These are phyloP conservation scores for Microcos paniculata DNA, from an alignment of 345 rosid genomes.

Conservation along the genomic window DNA sequence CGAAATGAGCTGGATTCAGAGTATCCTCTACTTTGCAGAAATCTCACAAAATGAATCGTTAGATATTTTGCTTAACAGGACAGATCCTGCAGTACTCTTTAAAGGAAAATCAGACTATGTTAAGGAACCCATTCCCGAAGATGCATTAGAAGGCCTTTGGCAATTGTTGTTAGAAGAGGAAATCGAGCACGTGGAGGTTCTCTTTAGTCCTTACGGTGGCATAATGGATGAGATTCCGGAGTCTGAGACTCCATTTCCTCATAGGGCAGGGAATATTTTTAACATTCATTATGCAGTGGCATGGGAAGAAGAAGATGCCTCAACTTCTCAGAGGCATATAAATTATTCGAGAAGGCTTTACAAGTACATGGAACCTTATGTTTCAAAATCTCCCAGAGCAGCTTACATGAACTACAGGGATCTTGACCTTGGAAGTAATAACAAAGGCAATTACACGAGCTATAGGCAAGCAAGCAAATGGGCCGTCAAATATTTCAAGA, in stretches of 20 bases:
- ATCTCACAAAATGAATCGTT: conserved; percentile 28
- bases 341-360: not conserved
- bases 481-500: not conserved
- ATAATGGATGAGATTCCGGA: conserved; percentile 33
- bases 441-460: not conserved
- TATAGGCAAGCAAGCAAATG: not conserved
- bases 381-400: not conserved
- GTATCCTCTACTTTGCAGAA: conserved; percentile 31
- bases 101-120: conserved; percentile 73
- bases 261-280: conserved; percentile 38
- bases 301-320: conserved; percentile 29
- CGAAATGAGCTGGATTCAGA: conserved; percentile 48
- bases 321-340: conserved; percentile 8
- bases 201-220: conserved; percentile 41
- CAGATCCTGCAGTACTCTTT: conserved; percentile 42
- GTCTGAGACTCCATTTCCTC: conserved; percentile 36
- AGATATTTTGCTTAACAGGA: conserved; percentile 34
- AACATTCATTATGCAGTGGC: conserved; percentile 33
- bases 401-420: conserved; percentile 2
- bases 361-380: not conserved
- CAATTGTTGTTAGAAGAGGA: conserved; percentile 35
- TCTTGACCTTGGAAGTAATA: not conserved
- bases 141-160: conserved; percentile 36
- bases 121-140: conserved; percentile 35
- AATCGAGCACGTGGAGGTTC: not conserved